Evolutionary conservation across 768 basidiomycete species (phyloP).

Genomic region (Kwoniella dejecticola): DNA sequence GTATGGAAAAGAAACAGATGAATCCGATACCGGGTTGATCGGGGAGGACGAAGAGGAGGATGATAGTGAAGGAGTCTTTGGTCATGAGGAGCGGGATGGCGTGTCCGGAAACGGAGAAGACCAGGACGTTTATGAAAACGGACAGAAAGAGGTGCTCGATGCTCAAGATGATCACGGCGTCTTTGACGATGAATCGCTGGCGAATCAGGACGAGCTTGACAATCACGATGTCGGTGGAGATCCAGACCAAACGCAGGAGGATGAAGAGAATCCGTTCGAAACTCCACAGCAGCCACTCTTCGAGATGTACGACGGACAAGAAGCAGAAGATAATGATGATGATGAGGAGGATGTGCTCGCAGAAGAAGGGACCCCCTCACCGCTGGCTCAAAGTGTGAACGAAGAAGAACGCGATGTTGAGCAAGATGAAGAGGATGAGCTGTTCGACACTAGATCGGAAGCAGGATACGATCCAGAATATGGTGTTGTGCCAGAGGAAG

Average conservation of each 20-base stretch:
- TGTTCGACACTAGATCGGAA: constrained; percentile 12
- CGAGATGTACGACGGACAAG: constrained; percentile 8
- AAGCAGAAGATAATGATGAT: constrained; percentile 7
- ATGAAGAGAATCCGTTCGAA: not conserved
- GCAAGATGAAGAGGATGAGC: constrained; percentile 5
- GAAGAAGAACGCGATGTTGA: constrained; percentile 10
- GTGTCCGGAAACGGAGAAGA: constrained; percentile 7
- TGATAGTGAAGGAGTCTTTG: constrained; percentile 5
- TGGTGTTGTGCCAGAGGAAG: constrained; percentile 17
- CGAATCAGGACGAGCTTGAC: no score
- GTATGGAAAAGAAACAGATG: not conserved
- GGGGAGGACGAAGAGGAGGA: not conserved
- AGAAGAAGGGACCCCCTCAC: not conserved
- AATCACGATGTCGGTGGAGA: no score
- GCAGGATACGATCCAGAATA: constrained; percentile 16
- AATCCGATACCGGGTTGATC: not conserved
- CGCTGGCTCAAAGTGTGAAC: not conserved
- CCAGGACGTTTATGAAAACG: not conserved
- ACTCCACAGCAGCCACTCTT: not conserved
- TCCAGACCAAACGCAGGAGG: not conserved
- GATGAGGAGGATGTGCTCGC: not conserved
- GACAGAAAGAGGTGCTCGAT: not conserved
- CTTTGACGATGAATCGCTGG: no score
- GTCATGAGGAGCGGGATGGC: not conserved
- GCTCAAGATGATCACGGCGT: no score